These are phyloP conservation scores for Thelonectria discophora DNA, from an alignment of 2,329 filamentous ascomycete species.

Conservation along the genomic window DNA sequence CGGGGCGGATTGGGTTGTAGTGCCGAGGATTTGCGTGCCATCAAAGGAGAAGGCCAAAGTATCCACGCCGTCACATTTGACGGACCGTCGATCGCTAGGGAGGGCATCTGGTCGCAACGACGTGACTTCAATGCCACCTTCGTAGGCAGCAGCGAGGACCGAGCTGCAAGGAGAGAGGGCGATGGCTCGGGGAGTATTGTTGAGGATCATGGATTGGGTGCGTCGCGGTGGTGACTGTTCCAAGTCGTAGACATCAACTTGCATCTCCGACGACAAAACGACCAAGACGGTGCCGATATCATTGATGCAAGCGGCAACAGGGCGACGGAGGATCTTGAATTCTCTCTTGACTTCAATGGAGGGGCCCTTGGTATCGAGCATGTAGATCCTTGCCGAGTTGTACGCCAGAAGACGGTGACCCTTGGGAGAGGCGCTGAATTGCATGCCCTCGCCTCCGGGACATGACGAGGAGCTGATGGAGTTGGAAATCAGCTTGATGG, in stretches of 20 bases:
- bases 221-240: slow-evolving; percentile 70
- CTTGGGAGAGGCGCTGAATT: slow-evolving; percentile 80
- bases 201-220: slow-evolving; percentile 78
- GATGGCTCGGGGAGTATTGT: slow-evolving; percentile 80
- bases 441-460: slow-evolving; percentile 85
- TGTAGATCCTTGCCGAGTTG: slow-evolving; percentile 85
- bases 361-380: slow-evolving; percentile 72
- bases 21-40: slow-evolving; percentile 80
- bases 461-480: slow-evolving; percentile 85
- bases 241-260: slow-evolving; percentile 87
- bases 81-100: slow-evolving; percentile 74
- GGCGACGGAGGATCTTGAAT: slow-evolving; percentile 80
- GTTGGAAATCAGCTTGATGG: slow-evolving; percentile 83
- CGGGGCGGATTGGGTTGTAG: slow-evolving; percentile 70
- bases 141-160: slow-evolving; percentile 84
- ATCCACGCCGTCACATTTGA: slow-evolving; percentile 82
- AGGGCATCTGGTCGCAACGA: slow-evolving; percentile 72
- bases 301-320: slow-evolving; percentile 78
- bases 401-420: slow-evolving; percentile 81
- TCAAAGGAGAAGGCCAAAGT: slow-evolving; percentile 79
- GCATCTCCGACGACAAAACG: slow-evolving; percentile 82
- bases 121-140: slow-evolving; percentile 88
- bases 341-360: slow-evolving; percentile 75
- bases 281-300: slow-evolving; percentile 81
- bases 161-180: slow-evolving; percentile 83